A percentile compares a stretch with the other conserved stretches of the same genome.
Evolutionary conservation across 2,329 filamentous ascomycete species (phyloP).

Genomic region (Pyricularia pennisetigena): DNA sequence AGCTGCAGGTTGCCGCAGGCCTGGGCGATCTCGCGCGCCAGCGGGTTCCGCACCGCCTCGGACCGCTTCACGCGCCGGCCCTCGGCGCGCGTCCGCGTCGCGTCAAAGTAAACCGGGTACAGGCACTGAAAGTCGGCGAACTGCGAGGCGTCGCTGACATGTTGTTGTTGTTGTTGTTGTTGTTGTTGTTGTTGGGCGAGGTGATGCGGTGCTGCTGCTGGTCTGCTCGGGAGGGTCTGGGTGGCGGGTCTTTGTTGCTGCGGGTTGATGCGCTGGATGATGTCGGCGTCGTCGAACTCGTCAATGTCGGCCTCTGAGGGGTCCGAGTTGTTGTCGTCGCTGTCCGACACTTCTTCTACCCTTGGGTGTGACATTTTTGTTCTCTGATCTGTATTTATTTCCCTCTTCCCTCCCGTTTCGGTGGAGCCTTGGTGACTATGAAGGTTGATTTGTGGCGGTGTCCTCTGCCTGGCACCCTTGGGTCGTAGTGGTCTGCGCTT

Average conservation of each 20-base stretch:
- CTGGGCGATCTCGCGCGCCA: constrained; percentile 81
- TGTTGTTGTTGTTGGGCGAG: too few species aligned
- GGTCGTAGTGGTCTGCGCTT: not conserved
- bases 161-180: constrained; percentile 17
- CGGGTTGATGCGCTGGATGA: constrained; percentile 33
- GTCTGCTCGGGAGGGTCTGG: constrained; percentile 6
- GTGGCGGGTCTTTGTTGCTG: constrained; percentile 17
- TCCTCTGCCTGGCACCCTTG: not conserved
- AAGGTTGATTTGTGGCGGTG: not conserved
- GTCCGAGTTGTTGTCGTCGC: constrained; percentile 64
- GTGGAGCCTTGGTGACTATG: not conserved
- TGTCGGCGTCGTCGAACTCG: constrained; percentile 49
- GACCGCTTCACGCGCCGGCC: constrained; percentile 68
- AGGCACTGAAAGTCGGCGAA: constrained; percentile 79
- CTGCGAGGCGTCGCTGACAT: constrained; percentile 26
- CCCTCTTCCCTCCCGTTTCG: not conserved
- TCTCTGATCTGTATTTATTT: not conserved
- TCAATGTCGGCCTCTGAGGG: constrained; percentile 79
- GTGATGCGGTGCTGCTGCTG: constrained; percentile 10
- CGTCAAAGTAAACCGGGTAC: constrained; percentile 95
- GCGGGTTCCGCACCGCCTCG: constrained; percentile 71
- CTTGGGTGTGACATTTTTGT: constrained; percentile 67
- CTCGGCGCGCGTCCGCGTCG: constrained; percentile 59
- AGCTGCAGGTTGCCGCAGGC: constrained; percentile 68
- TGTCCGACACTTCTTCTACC: constrained; percentile 88